Base-by-base conservation (phyloP, 192 early-diverging fungal species). In the Umbelopsis vinacea region DNA sequence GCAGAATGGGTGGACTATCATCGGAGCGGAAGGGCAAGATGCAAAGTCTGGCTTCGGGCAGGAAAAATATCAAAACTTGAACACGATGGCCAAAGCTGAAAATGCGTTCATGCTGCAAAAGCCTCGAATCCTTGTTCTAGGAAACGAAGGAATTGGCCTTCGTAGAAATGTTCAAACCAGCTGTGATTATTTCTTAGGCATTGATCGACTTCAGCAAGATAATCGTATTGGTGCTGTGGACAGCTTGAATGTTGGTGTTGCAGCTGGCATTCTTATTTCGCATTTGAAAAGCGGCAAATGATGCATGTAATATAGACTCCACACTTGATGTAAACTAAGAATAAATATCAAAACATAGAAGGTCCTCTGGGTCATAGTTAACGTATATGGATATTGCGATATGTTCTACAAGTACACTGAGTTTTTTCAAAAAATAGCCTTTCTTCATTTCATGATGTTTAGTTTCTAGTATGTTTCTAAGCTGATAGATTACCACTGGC, bases 61-160 rank as follows among this genome's bases (percentile, higher is more conserved):
- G 48, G 33, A 52, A 19, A 68, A 22, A 52, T 69, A 72, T 71
- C 70, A 46, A 29, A 48, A 47, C n/a, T 79, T 69, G 57, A 63
- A 26, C 1, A 60, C 29, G 26, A 10, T 63, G 76, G 67, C 35
- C 57, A 37, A 75, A 9, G 24, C 71, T 54, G 47, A 45, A 37
- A 19, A 21, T 11, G 23, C 29, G 5, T 8, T 33, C 6, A 66
- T 14, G 17, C 10, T 63, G 0, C 10, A 46, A 17, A 22, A 79
- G 21, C 85, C 85, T 15, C 76, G 78, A 8, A 52, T 93, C 6
- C 68, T 93, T 24, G 86, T 93, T 8, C 70, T 93, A 53, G 92
- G 92, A 4, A 89, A 81, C 67, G 92, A 93, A 75, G 92, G 89
- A 15, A 74, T 70, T 23, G 92, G 92, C 17, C 63, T 93, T 12